Conservation (phyloP, 768 basidiomycete genomes). For the Russula brevipes region DNA sequence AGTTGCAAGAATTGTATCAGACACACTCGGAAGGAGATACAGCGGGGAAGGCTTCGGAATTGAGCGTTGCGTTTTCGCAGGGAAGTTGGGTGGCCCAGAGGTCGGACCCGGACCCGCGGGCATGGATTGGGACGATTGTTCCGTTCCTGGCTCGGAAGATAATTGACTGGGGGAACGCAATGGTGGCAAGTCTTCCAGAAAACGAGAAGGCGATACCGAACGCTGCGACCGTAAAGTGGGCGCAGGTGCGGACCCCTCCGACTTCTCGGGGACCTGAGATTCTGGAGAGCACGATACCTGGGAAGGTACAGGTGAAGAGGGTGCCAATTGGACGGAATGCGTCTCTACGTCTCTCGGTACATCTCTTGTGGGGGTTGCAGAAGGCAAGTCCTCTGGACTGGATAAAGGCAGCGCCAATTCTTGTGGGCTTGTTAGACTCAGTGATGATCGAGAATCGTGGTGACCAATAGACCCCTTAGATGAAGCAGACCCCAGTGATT, state of each 20-base stretch:
- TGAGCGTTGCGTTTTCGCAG: neutral
- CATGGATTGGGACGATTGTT: neutral
- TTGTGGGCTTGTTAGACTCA: neutral
- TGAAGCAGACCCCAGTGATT: neutral
- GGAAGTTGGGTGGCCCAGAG: neutral
- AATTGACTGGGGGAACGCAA: neutral
- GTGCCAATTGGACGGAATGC: neutral
- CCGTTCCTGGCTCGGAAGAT: neutral
- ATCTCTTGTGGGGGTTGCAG: neutral
- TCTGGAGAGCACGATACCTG: neutral
- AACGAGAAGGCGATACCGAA: neutral
- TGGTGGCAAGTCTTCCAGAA: neutral
- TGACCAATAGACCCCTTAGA: neutral
- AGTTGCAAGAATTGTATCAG: neutral
- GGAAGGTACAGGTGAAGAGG: neutral
- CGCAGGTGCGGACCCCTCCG: neutral
- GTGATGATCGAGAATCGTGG: neutral
- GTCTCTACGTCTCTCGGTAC: neutral
- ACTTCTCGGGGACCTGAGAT: neutral
- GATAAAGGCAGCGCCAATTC: neutral
- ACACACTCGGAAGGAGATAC: neutral
- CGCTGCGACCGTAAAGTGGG: neutral
- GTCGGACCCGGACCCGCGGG: neutral
- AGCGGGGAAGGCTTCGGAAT: neutral
- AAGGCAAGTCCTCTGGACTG: neutral